These are phyloP conservation scores for Fusarium sp. DNA, from an alignment of 2,329 filamentous ascomycete genomes.

Conservation along the genomic window DNA sequence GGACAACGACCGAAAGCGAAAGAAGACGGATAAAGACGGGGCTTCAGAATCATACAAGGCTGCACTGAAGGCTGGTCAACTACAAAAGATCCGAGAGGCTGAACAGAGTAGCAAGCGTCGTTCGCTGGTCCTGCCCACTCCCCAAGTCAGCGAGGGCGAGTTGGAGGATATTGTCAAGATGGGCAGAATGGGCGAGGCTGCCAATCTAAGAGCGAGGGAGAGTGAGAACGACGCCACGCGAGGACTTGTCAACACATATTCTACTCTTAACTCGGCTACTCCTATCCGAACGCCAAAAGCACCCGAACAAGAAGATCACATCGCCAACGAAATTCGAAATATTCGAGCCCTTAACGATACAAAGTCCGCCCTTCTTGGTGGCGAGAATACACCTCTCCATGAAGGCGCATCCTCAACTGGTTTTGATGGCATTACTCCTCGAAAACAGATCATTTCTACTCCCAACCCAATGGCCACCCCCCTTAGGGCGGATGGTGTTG, in stretches of 20 bases:
- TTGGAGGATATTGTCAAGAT: conserved; percentile 99
- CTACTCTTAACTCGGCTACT: conserved; percentile 81
- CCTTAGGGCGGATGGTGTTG: conserved; percentile 75
- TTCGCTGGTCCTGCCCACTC: conserved; percentile 83
- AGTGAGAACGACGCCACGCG: conserved; percentile 88
- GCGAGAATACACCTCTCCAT: conserved; percentile 90
- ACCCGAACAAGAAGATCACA: conserved; percentile 91
- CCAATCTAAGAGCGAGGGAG: conserved; percentile 78
- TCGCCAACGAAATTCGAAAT: conserved; percentile 96
- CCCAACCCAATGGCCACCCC: conserved; percentile 97
- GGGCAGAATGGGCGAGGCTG: conserved; percentile 92
- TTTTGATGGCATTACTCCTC: conserved; percentile 86
- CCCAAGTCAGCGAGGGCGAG: conserved; percentile 92
- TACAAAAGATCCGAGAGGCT: conserved; percentile 94
- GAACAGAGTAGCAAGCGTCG: conserved; percentile 96
- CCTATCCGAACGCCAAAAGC: conserved; percentile 94
- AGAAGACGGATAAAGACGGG: conserved; percentile 88
- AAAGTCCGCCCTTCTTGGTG: conserved; percentile 91
- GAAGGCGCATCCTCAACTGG: conserved; percentile 87
- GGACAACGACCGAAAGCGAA: conserved; percentile 82
- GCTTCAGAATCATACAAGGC: conserved; percentile 85
- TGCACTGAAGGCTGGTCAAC: conserved; percentile 91
- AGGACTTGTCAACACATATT: conserved; percentile 89
- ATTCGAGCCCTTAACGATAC: conserved; percentile 93
- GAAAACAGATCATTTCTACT: conserved; percentile 85